Percentiles rank a stretch among this genome's conserved stretches.
Evolutionary conservation across 1,139 yeast genomes (phyloP).

Genomic region (Diutina catenulata): DNA sequence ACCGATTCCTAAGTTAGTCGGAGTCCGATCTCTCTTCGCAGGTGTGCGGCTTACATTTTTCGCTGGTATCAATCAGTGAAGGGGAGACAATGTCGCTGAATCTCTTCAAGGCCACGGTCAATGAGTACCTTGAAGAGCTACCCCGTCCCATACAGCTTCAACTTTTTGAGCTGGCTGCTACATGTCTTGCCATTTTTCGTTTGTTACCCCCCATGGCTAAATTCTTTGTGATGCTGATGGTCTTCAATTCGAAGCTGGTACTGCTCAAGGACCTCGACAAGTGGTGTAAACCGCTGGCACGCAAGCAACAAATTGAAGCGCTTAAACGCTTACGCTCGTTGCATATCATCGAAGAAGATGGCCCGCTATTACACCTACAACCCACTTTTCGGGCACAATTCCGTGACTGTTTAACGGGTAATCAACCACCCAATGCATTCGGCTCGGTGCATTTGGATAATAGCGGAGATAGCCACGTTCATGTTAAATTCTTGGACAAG

Average conservation of each 20-base stretch:
- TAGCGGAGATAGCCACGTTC: slow-evolving; percentile 36
- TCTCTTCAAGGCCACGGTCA: slow-evolving; percentile 54
- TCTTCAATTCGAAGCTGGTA: slow-evolving; percentile 69
- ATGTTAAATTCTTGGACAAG: slow-evolving; percentile 53
- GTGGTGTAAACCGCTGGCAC: slow-evolving; percentile 56
- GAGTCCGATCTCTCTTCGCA: too few species aligned
- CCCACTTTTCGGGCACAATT: slow-evolving; percentile 66
- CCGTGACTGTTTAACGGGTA: slow-evolving; percentile 78
- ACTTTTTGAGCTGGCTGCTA: slow-evolving; percentile 73
- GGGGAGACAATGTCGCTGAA: neutral
- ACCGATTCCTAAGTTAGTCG: too few species aligned
- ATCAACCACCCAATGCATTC: slow-evolving; percentile 36
- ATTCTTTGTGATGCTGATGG: slow-evolving; percentile 76
- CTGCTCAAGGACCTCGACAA: slow-evolving; percentile 56
- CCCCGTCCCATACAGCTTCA: slow-evolving; percentile 77
- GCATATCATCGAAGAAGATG: slow-evolving; percentile 62
- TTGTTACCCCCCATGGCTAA: slow-evolving; percentile 83
- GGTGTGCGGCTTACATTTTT: too few species aligned
- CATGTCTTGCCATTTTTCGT: slow-evolving; percentile 84
- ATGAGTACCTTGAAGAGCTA: slow-evolving; percentile 79
- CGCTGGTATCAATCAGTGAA: too few species aligned
- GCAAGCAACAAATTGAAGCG: slow-evolving; percentile 60
- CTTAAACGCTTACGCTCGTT: slow-evolving; percentile 64
- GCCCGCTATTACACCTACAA: slow-evolving; percentile 50
- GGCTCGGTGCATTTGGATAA: slow-evolving; percentile 21